Evolutionary conservation across 176 grass and related monocot genomes (phyloP), one percentile per base, ranked within the genome.

Genomic region (Oryza rufipogon): DNA sequence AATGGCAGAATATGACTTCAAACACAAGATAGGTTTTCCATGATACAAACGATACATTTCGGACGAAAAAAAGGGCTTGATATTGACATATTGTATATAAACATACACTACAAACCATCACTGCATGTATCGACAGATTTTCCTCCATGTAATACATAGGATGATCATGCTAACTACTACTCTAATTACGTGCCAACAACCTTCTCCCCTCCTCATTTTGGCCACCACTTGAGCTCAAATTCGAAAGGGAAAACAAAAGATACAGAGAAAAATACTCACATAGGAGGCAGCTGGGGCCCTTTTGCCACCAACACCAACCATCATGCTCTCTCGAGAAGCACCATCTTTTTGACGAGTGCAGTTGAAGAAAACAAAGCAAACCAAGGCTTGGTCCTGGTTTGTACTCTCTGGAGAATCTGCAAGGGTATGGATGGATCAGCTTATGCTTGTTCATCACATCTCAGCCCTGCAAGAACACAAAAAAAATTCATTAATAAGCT

Each of bases 81-180:
- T 79, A 91, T 84, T 80, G 75, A 87, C 89, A 84, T 74, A 70
- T 65, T 64, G 75, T 22, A 74, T 52, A 87, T 45, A 80, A 86
- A 71, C 76, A 87, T 71, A 91, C 22, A 80, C 90, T 92, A 92
- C 84, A 94, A 96, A 96, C 88, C 91, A 96, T 96, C 94, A 54
- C 94, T 93, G 70, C 85, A 96, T 93, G 94, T 96, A 96, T 91
- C 74, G 66, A 87, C 85, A 90, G 87, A 84, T 93, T 92, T 92
- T 74, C 54, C 77, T 93, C 78, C 91, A 89, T 93, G 86, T 86
- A 93, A 96, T 93, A 96, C 94, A 96, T 86, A 91, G 94, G 94
- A 96, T 96, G 94, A 89, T 91, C 91, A 89, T 91, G 84, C 78
- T 89, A 83, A 92, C 86, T 64, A 64, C 80, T 70, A 73, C 48